These are phyloP conservation scores for Ustilago loliicola DNA, from an alignment of 1,284 basidiomycete species.

Conservation along the genomic window DNA sequence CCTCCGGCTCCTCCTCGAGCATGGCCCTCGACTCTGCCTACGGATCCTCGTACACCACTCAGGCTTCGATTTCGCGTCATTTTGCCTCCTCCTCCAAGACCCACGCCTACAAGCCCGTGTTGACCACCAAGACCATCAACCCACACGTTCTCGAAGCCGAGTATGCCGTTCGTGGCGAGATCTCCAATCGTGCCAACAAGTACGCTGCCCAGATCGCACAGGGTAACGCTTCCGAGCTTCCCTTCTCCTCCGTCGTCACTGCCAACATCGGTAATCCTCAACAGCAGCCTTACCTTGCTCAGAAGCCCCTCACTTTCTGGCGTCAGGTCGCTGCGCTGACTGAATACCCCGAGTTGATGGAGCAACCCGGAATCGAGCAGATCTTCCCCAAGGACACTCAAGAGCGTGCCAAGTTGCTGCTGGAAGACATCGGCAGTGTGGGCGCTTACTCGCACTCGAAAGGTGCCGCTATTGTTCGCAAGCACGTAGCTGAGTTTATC, in stretches of 20 bases:
- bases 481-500: constrained; percentile 91
- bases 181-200: constrained; percentile 90
- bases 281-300: constrained; percentile 87
- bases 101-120: constrained; percentile 71
- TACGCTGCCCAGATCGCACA: constrained; percentile 72
- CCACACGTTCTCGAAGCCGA: constrained; percentile 87
- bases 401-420: constrained; percentile 82
- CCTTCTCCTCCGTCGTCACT: constrained; percentile 89
- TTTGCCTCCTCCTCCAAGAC: constrained; percentile 47
- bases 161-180: constrained; percentile 96
- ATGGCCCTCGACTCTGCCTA: constrained; percentile 29
- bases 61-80: constrained; percentile 34
- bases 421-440: constrained; percentile 89
- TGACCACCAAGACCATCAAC: constrained; percentile 75
- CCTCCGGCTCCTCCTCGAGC: constrained; percentile 36
- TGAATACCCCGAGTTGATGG: constrained; percentile 89
- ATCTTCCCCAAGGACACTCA: constrained; percentile 87
- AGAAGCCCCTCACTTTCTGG: constrained; percentile 91
- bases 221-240: constrained; percentile 76
- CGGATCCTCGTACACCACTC: constrained; percentile 45
- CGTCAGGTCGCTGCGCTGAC: constrained; percentile 91
- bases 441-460: constrained; percentile 98
- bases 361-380: constrained; percentile 77
- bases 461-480: constrained; percentile 88
- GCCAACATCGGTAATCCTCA: constrained; percentile 99